A percentile compares a stretch with the other conserved stretches of the same genome.
These are phyloP conservation scores for Triangularia setosa DNA, from an alignment of 2,329 filamentous ascomycete species.

Conservation along the genomic window DNA sequence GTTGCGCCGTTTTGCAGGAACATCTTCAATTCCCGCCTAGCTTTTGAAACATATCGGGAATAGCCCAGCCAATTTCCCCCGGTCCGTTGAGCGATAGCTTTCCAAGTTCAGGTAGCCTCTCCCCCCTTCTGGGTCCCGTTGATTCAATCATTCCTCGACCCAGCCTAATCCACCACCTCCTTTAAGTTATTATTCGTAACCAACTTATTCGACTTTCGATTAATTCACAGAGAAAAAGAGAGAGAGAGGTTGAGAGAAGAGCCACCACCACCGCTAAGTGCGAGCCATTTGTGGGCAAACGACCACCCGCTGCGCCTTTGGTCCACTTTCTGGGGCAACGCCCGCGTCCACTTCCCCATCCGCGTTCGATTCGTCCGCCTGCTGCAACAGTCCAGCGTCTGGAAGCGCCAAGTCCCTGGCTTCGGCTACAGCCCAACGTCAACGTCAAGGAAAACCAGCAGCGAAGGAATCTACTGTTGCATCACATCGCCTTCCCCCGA, in stretches of 20 bases:
- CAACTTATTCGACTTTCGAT: not conserved
- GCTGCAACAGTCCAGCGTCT: not conserved
- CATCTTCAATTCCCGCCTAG: not conserved
- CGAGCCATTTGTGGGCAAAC: not conserved
- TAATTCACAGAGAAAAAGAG: not conserved
- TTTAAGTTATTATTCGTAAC: not conserved
- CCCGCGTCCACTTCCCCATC: not conserved
- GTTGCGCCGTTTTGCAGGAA: not conserved
- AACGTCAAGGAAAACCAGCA: not conserved
- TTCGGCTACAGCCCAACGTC: not conserved
- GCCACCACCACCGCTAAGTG: not conserved
- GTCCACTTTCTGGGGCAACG: not conserved
- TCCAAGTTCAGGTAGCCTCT: not conserved
- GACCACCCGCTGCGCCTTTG: not conserved
- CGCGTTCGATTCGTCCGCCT: not conserved
- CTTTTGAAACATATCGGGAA: conserved; percentile 19
- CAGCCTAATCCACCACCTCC: not conserved
- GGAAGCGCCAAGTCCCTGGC: not conserved
- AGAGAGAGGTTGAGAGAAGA: not conserved
- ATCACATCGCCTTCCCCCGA: not conserved
- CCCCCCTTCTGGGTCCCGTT: not conserved
- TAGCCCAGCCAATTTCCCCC: conserved; percentile 9
- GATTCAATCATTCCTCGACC: not conserved
- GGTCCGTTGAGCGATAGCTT: not conserved
- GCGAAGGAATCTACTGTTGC: not conserved